Evolutionary conservation across 352 stramenopile species (phyloP), one percentile per base, ranked within the genome.

Genomic region (Pythium insidiosum): DNA sequence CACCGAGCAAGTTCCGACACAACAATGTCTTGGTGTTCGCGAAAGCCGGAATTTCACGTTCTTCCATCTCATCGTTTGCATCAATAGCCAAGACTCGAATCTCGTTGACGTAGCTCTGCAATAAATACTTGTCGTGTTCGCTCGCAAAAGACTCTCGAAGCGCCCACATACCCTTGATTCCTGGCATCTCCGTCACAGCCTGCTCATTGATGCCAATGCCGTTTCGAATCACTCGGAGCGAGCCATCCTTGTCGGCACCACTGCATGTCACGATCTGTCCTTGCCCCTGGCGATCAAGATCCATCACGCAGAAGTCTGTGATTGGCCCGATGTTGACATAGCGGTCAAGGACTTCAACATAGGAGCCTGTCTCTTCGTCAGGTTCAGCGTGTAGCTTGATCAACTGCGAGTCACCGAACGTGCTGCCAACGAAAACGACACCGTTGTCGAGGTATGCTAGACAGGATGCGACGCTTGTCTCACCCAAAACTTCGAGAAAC

Each of bases 141-240:
- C 86, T 83, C 4, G 61, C 62, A 50, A 94, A 97, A 1, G 57
- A 68, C 35, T 85, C 56, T 18, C 95, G 85, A 47, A 99, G 58
- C 7, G 77, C 77, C 95, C 95, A 99, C 91, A 99, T 98, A 16
- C 91, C 95, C 59, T 98, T 98, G 59, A 99, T 98, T 47, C 96
- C 96, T 15, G 82, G 72, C 5, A 99, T 70, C 52, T 98, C 95
- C 0, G 97, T 95, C 15, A 66, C 82, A 2, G 96, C 95, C 54
- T 96, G 82, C 41, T 98, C 96, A 33, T 97, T 97, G 58, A 99
- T 98, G 0, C 95, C 96, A 57, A 99, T 98, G n/a, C 96, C 96
- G 53, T 98, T 98, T 15, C 95, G 88, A 37, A 99, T 97, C n/a
- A 99, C 80, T 30, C 95, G 90, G 29, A 99, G 55, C 23, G 86